Percentiles rank a stretch among this genome's conserved stretches.
These are phyloP conservation scores for Pythium diclinum DNA, from an alignment of 352 stramenopile genomes.

Conservation along the genomic window DNA sequence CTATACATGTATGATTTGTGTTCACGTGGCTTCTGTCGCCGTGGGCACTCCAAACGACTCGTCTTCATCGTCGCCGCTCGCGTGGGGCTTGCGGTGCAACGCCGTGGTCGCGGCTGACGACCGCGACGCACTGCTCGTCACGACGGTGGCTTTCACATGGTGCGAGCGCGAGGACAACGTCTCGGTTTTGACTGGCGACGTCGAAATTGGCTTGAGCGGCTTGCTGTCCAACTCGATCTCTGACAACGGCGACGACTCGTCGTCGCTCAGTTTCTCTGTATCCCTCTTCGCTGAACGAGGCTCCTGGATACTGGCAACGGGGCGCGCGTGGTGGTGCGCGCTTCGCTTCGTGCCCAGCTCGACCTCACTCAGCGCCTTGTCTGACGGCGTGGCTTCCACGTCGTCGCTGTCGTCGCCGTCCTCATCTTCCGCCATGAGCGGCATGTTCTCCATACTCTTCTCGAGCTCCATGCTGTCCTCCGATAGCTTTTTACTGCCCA, in stretches of 20 bases:
- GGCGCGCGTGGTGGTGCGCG: not conserved
- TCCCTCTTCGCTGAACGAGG: not conserved
- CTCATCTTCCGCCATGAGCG: constrained; percentile 43
- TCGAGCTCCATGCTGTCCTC: constrained; percentile 44
- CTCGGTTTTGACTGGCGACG: not conserved
- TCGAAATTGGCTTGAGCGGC: not conserved
- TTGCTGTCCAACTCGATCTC: not conserved
- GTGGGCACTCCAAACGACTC: constrained; percentile 4
- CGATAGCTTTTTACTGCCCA: constrained; percentile 56
- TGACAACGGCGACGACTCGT: not conserved
- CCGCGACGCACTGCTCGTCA: not conserved
- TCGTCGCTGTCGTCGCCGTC: constrained; percentile 27
- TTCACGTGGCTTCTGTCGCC: not conserved
- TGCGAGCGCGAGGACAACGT: not conserved
- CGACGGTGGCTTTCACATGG: not conserved
- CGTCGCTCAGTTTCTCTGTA: constrained; percentile 14
- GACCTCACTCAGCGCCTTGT: not conserved
- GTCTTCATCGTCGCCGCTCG: constrained; percentile 25
- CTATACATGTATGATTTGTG: not conserved
- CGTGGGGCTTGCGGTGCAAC: constrained; percentile 25
- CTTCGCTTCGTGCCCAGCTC: not conserved
- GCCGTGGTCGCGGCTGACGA: not conserved
- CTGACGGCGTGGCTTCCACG: not conserved
- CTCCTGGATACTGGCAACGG: not conserved
- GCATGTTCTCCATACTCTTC: constrained; percentile 46